These are phyloP conservation scores for Helichrysum umbraculigerum DNA, from an alignment of 129 eudicot species.

Conservation along the genomic window DNA sequence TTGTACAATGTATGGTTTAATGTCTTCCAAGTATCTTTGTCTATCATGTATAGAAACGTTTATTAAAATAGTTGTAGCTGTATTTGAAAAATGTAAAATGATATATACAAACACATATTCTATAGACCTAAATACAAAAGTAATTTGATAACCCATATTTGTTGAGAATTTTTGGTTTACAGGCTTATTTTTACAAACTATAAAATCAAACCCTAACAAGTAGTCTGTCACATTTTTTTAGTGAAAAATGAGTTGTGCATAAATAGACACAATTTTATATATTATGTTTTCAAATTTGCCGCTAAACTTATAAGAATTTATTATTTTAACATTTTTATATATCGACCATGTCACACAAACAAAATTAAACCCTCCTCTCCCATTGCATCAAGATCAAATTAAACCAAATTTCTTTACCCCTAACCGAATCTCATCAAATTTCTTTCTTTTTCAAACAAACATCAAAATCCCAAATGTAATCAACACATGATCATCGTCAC, in stretches of 20 bases:
- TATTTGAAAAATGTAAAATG: no score
- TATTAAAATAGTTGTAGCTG: no score
- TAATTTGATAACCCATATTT: no score
- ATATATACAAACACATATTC: no score
- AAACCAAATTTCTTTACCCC: constrained; percentile 5
- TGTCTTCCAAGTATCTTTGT: no score
- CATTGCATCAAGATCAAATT: constrained; percentile 21
- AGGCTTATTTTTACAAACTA: not conserved
- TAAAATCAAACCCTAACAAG: not conserved
- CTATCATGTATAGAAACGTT: no score
- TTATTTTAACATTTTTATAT: not conserved
- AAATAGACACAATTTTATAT: not conserved
- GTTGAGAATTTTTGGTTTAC: not conserved
- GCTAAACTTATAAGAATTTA: constrained; percentile 19
- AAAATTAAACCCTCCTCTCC: not conserved
- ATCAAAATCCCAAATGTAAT: constrained; percentile 17
- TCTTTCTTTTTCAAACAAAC: constrained; percentile 12
- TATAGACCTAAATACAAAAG: no score
- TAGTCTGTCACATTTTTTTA: no score
- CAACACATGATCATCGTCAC: not conserved
- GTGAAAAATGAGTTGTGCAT: no score
- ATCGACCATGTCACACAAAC: not conserved
- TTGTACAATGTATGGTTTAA: no score
- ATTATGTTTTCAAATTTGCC: constrained; percentile 19
- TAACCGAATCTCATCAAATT: constrained; percentile 26